Evolutionary conservation across 805 yeast species (phyloP), one percentile per base, ranked within the genome.

Genomic region (Wickerhamiella parazyma): DNA sequence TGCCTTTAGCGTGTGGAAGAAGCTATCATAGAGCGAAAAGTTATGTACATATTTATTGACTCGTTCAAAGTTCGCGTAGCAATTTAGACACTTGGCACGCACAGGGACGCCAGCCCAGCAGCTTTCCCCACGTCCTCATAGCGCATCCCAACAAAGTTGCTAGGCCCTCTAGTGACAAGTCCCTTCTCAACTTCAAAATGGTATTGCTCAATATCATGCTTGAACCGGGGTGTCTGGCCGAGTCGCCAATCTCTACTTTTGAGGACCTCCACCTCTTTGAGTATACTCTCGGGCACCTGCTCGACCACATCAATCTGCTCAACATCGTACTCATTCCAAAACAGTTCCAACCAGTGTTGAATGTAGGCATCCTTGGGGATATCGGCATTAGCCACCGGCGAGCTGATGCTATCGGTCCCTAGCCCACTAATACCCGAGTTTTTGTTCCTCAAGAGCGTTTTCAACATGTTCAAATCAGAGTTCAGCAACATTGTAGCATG

Each of bases 401-500:
- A 76, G 39, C 77, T 73, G 3, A 89, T 94, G 22, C 95, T 83
- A 25, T 73, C 75, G 1, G 89, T 84, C 8, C 78, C 73, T 26
- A 67, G 61, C 22, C 68, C 46, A 0, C 74, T 75, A 21, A 63
- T 50, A 3, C 60, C 51, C 1, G 61, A 49, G 9, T 62, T 60
- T 35, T 67, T 70, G 28, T 70, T n/a, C n/a, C n/a, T 69, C 46
- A 91, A 65, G 11, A 84, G 57, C n/a, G 72, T 66, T 1, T 76
- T 66, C 46, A 91, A 65, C 0, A 68, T 61, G n/a, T 67, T 67
- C 20, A 91, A 61, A 31, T 76, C 67, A 34, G 93, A 76, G 44
- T 72, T 64, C 19, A 91, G 64, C 6, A 91, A 66, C 95, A 91
- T 83, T 0, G 99, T 91, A 0, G 96, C 98, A 63, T 91, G 99